Percentiles rank a stretch among this genome's conserved stretches.
These are phyloP conservation scores for carrot (Daucus carota) DNA, from an alignment of 129 eudicot genomes.

Conservation along the genomic window DNA sequence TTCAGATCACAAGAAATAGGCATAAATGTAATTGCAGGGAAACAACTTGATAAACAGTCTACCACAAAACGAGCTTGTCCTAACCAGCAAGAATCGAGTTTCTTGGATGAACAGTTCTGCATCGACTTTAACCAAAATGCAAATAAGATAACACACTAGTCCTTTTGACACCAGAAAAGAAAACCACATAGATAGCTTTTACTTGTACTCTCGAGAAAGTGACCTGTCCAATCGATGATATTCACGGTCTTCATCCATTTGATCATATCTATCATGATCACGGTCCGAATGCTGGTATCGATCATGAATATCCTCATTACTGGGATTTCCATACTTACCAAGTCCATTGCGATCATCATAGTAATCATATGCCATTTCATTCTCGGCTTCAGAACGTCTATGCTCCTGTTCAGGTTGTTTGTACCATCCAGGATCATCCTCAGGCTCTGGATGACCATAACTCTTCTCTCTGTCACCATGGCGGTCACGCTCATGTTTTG, in stretches of 20 bases:
- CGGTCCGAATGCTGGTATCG: constrained; percentile 52
- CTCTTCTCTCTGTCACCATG: constrained; percentile 36
- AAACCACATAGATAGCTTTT: background rate
- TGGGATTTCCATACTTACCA: constrained; percentile 26
- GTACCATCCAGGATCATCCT: constrained; percentile 54
- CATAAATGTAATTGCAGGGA: background rate
- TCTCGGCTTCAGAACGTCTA: constrained; percentile 36
- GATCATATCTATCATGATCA: constrained; percentile 60
- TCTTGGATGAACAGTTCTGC: background rate
- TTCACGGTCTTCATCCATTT: constrained; percentile 68
- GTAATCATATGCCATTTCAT: constrained; percentile 41
- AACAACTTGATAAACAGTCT: background rate
- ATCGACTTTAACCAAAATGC: background rate
- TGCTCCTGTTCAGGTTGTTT: constrained; percentile 46
- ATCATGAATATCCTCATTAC: constrained; percentile 34
- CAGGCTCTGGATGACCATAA: constrained; percentile 39
- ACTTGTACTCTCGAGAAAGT: constrained; percentile 26
- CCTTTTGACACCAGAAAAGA: background rate
- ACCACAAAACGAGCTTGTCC: background rate
- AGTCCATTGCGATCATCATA: constrained; percentile 29
- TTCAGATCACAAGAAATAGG: background rate
- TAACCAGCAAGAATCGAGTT: background rate
- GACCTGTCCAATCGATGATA: constrained; percentile 54
- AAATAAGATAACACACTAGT: background rate
- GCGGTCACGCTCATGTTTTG: constrained; percentile 47